phyloP scores from a whole-genome alignment of 495 filamentous ascomycete species.

The Aspergillus homomorphus region DNA sequence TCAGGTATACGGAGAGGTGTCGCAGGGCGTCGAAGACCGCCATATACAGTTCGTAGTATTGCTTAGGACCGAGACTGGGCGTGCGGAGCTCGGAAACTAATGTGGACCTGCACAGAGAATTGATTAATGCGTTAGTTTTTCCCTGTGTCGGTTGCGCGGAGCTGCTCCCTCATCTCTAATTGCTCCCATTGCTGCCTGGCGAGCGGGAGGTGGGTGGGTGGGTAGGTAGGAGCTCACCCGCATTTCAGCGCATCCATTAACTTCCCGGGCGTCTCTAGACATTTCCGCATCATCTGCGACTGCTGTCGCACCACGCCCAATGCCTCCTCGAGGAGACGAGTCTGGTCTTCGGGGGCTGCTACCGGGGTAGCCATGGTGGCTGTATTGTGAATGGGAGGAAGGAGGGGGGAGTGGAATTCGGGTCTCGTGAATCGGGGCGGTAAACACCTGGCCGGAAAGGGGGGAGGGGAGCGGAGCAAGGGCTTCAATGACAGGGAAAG shows the following conservation, averaged over 20 bases:
- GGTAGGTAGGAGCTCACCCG: slow-evolving; percentile 79
- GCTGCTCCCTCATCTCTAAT: slow-evolving; percentile 10
- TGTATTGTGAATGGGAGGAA: slow-evolving; percentile 16
- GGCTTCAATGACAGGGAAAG: slow-evolving; percentile 15
- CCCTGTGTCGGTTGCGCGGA: not conserved
- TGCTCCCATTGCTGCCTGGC: slow-evolving; percentile 35
- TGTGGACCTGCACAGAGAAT: slow-evolving; percentile 72
- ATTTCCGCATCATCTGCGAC: slow-evolving; percentile 93
- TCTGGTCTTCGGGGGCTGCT: slow-evolving; percentile 81
- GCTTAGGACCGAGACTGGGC: slow-evolving; percentile 91
- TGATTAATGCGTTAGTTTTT: not conserved
- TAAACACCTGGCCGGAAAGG: slow-evolving; percentile 24
- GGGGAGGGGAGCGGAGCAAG: slow-evolving; percentile 4
- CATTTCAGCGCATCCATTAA: slow-evolving; percentile 99
- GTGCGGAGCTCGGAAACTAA: slow-evolving; percentile 96
- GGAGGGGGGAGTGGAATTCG: slow-evolving; percentile 16
- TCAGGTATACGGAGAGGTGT: slow-evolving; percentile 92
- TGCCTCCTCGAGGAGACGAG: slow-evolving; percentile 93
- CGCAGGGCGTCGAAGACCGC: slow-evolving; percentile 95
- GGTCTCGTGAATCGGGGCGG: slow-evolving; percentile 28
- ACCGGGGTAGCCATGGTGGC: slow-evolving; percentile 57
- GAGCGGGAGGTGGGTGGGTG: slow-evolving; percentile 9
- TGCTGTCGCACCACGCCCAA: slow-evolving; percentile 94
- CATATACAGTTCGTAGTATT: slow-evolving; percentile 99
- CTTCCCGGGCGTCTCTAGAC: slow-evolving; percentile 94